phyloP scores from a whole-genome alignment of 2,329 filamentous ascomycete genomes.

The Penicillium sp. region DNA sequence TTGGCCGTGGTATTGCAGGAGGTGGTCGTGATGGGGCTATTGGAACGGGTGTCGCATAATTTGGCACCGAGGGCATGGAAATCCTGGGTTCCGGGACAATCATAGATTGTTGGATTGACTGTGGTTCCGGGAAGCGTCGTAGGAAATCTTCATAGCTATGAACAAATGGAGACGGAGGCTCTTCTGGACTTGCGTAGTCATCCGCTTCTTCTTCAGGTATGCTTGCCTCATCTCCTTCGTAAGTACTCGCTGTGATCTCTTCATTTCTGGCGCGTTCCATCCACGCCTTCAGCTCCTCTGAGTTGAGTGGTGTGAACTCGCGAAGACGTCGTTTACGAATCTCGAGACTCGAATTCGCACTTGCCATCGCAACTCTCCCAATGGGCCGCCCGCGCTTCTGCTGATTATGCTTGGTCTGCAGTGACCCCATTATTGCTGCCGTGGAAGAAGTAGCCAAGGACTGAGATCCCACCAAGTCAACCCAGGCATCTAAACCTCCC shows the following conservation, averaged over 20 bases:
- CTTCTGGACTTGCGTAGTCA: slow-evolving; percentile 42
- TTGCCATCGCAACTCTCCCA: slow-evolving; percentile 49
- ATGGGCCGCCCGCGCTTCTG: slow-evolving; percentile 46
- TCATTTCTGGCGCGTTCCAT: slow-evolving; percentile 70
- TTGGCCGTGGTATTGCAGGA: slow-evolving; percentile 64
- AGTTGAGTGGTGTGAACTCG: slow-evolving; percentile 67
- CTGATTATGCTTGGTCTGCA: slow-evolving; percentile 34
- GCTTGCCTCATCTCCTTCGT: slow-evolving; percentile 37
- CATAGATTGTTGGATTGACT: slow-evolving; percentile 57
- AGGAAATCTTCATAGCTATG: slow-evolving; percentile 80
- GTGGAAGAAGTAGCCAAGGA: slow-evolving; percentile 59
- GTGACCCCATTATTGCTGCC: slow-evolving; percentile 45
- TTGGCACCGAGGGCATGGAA: slow-evolving; percentile 27
- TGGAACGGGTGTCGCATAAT: slow-evolving; percentile 49
- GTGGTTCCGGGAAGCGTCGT: slow-evolving; percentile 71
- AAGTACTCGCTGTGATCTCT: slow-evolving; percentile 46
- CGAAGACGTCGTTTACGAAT: slow-evolving; percentile 55
- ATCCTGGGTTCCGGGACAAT: slow-evolving; percentile 36
- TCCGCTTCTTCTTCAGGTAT: slow-evolving; percentile 37
- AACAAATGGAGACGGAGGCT: slow-evolving; percentile 53
- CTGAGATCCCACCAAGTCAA: slow-evolving; percentile 70
- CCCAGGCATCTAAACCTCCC: slow-evolving; percentile 84
- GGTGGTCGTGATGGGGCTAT: slow-evolving; percentile 61
- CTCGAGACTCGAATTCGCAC: slow-evolving; percentile 49
- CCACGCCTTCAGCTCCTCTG: slow-evolving; percentile 78